Evolutionary conservation across 345 rosid genomes (phyloP).

Genomic region (Linum trigynum): DNA sequence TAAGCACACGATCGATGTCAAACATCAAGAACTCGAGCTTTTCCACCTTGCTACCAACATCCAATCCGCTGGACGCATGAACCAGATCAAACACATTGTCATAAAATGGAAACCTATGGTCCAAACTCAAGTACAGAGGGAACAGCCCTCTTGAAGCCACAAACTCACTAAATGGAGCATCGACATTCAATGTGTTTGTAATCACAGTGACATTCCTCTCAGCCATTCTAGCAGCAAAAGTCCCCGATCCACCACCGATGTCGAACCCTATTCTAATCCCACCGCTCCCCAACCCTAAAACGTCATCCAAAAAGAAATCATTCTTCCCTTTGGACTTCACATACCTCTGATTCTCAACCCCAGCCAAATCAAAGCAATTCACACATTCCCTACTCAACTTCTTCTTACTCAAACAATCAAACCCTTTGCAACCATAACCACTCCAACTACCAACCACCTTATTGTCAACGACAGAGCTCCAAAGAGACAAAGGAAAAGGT

Average conservation of each 20-base stretch:
- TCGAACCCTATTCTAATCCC: conserved; percentile 76
- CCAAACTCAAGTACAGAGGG: conserved; percentile 76
- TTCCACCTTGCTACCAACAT: conserved; percentile 52
- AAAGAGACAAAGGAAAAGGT: conserved; percentile 50
- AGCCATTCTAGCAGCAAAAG: conserved; percentile 87
- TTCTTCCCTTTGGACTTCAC: conserved; percentile 67
- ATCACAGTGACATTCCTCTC: conserved; percentile 80
- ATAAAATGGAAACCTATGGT: conserved; percentile 82
- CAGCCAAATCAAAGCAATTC: conserved; percentile 60
- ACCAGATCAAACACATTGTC: conserved; percentile 81
- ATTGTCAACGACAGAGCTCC: conserved; percentile 74
- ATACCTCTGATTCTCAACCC: conserved; percentile 41
- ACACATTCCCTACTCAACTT: conserved; percentile 66
- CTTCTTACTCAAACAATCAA: conserved; percentile 73
- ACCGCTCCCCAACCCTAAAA: conserved; percentile 57
- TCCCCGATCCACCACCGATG: conserved; percentile 82
- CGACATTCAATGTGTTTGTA: conserved; percentile 54
- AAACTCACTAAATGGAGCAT: conserved; percentile 77
- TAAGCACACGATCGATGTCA: conserved; percentile 71
- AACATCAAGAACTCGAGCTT: conserved; percentile 94
- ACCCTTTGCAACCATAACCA: conserved; percentile 75
- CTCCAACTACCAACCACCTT: conserved; percentile 60
- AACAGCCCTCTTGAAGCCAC: conserved; percentile 80
- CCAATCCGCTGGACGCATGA: conserved; percentile 60
- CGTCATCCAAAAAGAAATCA: conserved; percentile 74